Percentiles rank a stretch among this genome's conserved stretches.
phyloP scores from a whole-genome alignment of 495 filamentous ascomycete species.

The Hapsidospora chrysogenum region DNA sequence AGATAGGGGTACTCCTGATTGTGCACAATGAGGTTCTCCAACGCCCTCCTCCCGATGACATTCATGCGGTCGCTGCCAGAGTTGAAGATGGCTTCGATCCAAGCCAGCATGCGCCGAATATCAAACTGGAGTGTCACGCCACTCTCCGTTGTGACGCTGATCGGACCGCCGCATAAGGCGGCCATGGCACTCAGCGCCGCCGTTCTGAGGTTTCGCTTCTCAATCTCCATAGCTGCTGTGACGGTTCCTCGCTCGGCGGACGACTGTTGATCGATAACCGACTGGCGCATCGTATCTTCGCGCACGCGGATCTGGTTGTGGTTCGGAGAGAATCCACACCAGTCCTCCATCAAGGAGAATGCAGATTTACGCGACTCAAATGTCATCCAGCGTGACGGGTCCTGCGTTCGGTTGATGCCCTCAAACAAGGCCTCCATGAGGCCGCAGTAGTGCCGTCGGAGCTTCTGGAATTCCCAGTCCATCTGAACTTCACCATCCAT shows the following conservation, averaged over 20 bases:
- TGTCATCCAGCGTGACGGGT: constrained; percentile 82
- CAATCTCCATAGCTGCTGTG: constrained; percentile 85
- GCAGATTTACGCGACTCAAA: constrained; percentile 89
- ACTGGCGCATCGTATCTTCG: constrained; percentile 78
- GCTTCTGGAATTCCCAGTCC: constrained; percentile 88
- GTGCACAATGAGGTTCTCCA: constrained; percentile 81
- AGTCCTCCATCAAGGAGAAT: constrained; percentile 95
- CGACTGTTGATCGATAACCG: constrained; percentile 45
- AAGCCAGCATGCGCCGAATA: constrained; percentile 75
- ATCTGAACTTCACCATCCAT: constrained; percentile 89
- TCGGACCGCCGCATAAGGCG: constrained; percentile 77
- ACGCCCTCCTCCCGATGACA: constrained; percentile 73
- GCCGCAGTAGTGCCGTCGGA: constrained; percentile 86
- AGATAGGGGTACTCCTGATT: constrained; percentile 74
- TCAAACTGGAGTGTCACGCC: constrained; percentile 77
- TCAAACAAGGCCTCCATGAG: constrained; percentile 86
- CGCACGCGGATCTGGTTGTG: constrained; percentile 63
- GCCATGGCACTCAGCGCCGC: constrained; percentile 94
- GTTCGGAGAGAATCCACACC: constrained; percentile 95
- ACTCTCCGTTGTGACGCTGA: constrained; percentile 74
- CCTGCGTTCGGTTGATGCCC: constrained; percentile 71
- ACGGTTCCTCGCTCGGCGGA: constrained; percentile 54
- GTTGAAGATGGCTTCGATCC: constrained; percentile 89
- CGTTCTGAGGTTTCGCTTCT: constrained; percentile 79
- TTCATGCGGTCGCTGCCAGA: constrained; percentile 79